A percentile compares a stretch with the other conserved stretches of the same genome.
Evolutionary conservation across 768 basidiomycete genomes (phyloP).

Genomic region (Tricholoma hemisulphureum): DNA sequence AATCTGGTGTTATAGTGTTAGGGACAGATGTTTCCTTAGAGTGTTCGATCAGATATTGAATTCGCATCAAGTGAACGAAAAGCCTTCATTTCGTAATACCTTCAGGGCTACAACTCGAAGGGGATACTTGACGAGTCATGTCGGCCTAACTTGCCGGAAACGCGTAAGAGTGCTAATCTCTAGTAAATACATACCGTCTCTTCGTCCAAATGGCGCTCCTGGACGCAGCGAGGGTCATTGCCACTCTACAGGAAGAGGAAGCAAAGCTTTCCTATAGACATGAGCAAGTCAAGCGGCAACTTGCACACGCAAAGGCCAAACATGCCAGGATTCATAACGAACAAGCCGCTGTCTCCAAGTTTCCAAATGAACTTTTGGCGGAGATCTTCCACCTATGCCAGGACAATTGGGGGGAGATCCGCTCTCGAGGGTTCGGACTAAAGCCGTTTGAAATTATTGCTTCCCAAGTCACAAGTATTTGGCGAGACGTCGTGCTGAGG

Average conservation of each 20-base stretch:
- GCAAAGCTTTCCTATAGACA: constrained; percentile 33
- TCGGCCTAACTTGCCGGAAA: too few relatives aligned
- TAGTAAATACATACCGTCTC: background rate
- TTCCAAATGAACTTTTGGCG: constrained; percentile 42
- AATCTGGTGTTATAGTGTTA: too few relatives aligned
- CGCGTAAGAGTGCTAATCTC: background rate
- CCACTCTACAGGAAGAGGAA: constrained; percentile 26
- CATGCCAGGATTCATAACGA: constrained; percentile 37
- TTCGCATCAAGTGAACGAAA: too few relatives aligned
- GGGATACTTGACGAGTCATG: too few relatives aligned
- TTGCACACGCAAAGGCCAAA: constrained; percentile 29
- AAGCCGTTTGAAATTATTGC: constrained; percentile 36
- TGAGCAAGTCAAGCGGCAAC: constrained; percentile 29
- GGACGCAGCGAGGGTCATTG: background rate
- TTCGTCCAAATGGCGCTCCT: background rate
- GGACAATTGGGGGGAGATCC: constrained; percentile 7
- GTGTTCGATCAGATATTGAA: too few relatives aligned
- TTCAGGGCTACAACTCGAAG: background rate
- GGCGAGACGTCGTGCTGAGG: constrained; percentile 40
- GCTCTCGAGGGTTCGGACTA: background rate
- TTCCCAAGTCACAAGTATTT: constrained; percentile 46
- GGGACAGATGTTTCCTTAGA: too few relatives aligned
- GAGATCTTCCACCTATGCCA: constrained; percentile 38
- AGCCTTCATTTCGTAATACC: too few relatives aligned
- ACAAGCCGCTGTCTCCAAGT: constrained; percentile 30